Percentiles rank a stretch among this genome's conserved stretches.
These are phyloP conservation scores for Pochonia chlamydosporia DNA, from an alignment of 2,329 filamentous ascomycete genomes.

Conservation along the genomic window DNA sequence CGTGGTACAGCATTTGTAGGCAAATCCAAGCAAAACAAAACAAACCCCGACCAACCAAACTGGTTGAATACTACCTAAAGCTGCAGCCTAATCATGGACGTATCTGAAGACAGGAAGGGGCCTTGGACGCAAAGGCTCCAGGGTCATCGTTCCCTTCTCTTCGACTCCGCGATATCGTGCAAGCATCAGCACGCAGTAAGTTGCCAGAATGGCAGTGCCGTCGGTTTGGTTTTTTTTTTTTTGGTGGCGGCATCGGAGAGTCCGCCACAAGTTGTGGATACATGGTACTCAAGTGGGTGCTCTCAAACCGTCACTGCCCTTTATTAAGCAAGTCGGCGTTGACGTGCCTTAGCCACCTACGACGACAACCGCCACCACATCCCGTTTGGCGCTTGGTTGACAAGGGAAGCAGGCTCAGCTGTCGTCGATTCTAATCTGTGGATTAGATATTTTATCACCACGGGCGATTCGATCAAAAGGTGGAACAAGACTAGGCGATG, in stretches of 20 bases:
- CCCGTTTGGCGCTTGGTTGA: no score
- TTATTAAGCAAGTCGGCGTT: neutral
- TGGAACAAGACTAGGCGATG: no score
- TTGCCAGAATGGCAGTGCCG: conserved; percentile 2
- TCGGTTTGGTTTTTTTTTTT: neutral
- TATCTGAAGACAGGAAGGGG: no score
- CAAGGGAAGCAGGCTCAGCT: neutral
- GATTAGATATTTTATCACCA: no score
- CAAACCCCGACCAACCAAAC: neutral
- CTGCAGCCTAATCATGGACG: no score
- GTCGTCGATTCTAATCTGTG: no score
- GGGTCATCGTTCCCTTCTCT: neutral
- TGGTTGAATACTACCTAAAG: no score
- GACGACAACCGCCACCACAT: neutral
- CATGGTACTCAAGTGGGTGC: neutral
- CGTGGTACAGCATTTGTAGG: neutral
- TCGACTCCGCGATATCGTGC: neutral
- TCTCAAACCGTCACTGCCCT: neutral
- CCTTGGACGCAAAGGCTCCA: no score
- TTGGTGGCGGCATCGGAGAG: conserved; percentile 5
- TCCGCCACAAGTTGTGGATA: conserved; percentile 1
- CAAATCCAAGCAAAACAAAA: neutral
- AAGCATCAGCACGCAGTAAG: neutral
- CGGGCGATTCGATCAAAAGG: no score
- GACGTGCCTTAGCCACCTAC: neutral